Evolutionary conservation across 169 alveolate species (phyloP).

Genomic region (Eimeria necatrix): DNA sequence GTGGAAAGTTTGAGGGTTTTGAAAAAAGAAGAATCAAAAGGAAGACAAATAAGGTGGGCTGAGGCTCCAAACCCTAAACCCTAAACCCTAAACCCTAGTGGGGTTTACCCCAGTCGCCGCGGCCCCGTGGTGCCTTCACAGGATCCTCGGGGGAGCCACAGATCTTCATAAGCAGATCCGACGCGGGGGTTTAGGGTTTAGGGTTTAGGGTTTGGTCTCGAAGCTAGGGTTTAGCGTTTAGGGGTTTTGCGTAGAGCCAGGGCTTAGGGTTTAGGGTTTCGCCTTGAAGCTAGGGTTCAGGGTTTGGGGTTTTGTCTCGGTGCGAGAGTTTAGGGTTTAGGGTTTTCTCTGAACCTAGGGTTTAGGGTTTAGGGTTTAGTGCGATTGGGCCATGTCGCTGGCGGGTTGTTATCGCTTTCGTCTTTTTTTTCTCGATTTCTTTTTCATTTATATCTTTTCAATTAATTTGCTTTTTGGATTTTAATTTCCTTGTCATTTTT

Average conservation of each 20-base stretch:
- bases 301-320: not conserved
- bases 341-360: too few species aligned
- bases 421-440: not conserved
- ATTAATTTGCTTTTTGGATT: not conserved
- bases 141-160: too few species aligned
- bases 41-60: too few species aligned
- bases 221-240: not conserved
- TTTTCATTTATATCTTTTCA: too few species aligned
- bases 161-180: too few species aligned
- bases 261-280: not conserved
- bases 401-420: not conserved
- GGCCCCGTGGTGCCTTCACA: too few species aligned
- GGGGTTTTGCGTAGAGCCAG: not conserved
- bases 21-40: not conserved
- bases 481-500: not conserved
- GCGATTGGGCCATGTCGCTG: conserved; percentile 61
- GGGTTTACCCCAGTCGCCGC: too few species aligned
- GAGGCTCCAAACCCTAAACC: too few species aligned
- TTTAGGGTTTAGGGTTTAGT: too few species aligned
- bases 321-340: not conserved
- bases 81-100: too few species aligned
- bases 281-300: not conserved
- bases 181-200: too few species aligned
- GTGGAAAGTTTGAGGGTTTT: conserved; percentile 81
- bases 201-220: too few species aligned